A percentile compares a stretch with the other conserved stretches of the same genome.
These are phyloP conservation scores for Gnetum montanum DNA, from an alignment of 75 land plant genomes.

Conservation along the genomic window DNA sequence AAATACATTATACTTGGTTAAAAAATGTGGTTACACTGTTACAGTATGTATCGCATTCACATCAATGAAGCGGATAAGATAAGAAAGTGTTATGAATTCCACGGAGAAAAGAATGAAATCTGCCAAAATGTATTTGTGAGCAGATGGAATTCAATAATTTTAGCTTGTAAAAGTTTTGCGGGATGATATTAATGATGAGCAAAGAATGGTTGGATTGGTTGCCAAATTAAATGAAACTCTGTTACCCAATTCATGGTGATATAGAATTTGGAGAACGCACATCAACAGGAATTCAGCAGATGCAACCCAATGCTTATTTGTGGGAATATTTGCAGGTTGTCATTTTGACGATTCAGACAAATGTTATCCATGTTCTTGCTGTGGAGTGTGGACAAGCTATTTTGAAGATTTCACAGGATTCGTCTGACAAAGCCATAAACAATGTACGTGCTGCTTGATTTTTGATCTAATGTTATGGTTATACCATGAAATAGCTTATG, in stretches of 20 bases:
- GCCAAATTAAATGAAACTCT: conserved; percentile 2
- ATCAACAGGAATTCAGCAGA: conserved; percentile 11
- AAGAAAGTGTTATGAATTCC: conserved; percentile 21
- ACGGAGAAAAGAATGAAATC: conserved; percentile 31
- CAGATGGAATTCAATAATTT: conserved; percentile 14
- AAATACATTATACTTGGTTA: conserved; percentile 11
- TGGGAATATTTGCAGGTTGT: conserved; percentile 11
- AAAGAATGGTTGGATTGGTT: conserved; percentile 8
- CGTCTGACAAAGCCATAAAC: too few relatives aligned
- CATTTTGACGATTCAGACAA: conserved; percentile 3
- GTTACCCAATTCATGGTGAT: conserved; percentile 14
- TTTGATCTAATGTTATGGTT: too few relatives aligned
- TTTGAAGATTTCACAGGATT: too few relatives aligned
- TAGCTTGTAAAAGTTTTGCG: conserved; percentile 23
- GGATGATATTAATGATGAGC: conserved; percentile 5
- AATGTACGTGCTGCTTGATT: too few relatives aligned
- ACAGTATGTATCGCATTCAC: conserved; percentile 20
- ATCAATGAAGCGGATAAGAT: conserved; percentile 6
- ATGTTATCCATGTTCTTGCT: conserved; percentile 3
- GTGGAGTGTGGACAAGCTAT: too few relatives aligned
- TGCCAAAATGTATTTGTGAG: conserved; percentile 31
- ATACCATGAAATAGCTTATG: too few relatives aligned
- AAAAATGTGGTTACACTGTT: conserved; percentile 12
- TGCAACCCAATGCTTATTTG: conserved; percentile 11
- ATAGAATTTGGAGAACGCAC: conserved; percentile 11